Base-by-base conservation (phyloP, 495 filamentous ascomycete species). In the Clavariopsis aquatica region DNA sequence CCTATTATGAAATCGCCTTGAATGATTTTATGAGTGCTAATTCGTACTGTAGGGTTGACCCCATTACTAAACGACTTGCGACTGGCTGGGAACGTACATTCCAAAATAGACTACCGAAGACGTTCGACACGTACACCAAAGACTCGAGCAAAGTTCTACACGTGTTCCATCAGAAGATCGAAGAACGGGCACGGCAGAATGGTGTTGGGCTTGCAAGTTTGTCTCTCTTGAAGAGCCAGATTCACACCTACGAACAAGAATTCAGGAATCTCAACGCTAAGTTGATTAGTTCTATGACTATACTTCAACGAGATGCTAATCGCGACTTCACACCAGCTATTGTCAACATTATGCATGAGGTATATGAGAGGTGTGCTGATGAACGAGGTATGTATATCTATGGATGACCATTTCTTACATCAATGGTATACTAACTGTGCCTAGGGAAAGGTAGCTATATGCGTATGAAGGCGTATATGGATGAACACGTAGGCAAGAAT, bases 11-110 rank as follows among this genome's bases (percentile, higher is more conserved):
- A 9, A 22, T 60, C 38, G 9, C n/a, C n/a, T n/a, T n/a, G n/a
- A n/a, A n/a, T n/a, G n/a, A n/a, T n/a, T n/a, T n/a, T n/a, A n/a
- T n/a, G n/a, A n/a, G n/a, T 43, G 38, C 38, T 43, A n/a, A 43
- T 17, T 10, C 34, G 10, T 15, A 27, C 17, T 27, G 9, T 27
- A 68, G 61, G 4, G 77, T 78, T 2, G 79, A 82, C 15, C 84
- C 85, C 0, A 80, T 88, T 56, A 78, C 78, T 15, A 81, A 79
- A 54, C 58, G 73, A n/a, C 54, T 87, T 20, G 80, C 81, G 17
- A 72, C 71, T 12, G 75, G 77, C 49, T 88, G 86, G 85, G 85
- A 87, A 59, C 78, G 76, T 38, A 73, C 78, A 8, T 89, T 88
- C 62, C 77, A 68, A 72, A 62, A 70, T 69, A 69, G 74, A 52